Conservation (phyloP, 192 early-diverging fungal species). For the Chytriomyces hyalinus region DNA sequence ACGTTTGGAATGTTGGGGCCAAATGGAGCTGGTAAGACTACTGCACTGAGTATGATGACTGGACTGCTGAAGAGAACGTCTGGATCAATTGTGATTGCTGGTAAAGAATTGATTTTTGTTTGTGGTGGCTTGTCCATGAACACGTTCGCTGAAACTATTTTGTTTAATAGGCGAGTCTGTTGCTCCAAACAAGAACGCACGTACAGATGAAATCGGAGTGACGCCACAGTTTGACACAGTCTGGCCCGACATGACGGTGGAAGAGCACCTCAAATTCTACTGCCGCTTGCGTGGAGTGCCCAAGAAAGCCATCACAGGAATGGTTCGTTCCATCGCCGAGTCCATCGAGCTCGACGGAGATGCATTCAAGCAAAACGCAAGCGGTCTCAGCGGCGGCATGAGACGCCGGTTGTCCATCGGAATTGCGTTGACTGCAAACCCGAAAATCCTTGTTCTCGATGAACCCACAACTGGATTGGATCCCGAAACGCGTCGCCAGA, state of each 20-base stretch:
- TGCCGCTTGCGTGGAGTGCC: constrained; percentile 43
- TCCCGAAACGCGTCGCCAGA: constrained; percentile 53
- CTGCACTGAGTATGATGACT: constrained; percentile 70
- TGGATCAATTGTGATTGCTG: constrained; percentile 61
- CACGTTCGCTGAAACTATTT: neutral
- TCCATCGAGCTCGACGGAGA: constrained; percentile 45
- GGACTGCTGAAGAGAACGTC: constrained; percentile 61
- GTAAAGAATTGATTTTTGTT: neutral
- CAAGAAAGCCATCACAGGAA: constrained; percentile 15
- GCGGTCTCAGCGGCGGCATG: constrained; percentile 43
- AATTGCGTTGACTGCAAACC: constrained; percentile 41
- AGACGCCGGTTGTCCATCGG: constrained; percentile 39
- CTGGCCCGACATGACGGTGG: constrained; percentile 52
- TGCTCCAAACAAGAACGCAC: neutral
- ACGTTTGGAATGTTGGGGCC: constrained; percentile 62
- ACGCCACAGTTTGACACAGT: constrained; percentile 56
- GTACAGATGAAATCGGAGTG: constrained; percentile 32
- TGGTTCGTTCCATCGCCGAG: constrained; percentile 41
- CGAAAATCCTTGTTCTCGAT: constrained; percentile 36
- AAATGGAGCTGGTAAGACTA: constrained; percentile 78
- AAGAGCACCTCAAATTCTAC: constrained; percentile 50
- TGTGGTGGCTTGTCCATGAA: neutral
- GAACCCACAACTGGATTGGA: constrained; percentile 54
- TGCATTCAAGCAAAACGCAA: constrained; percentile 36
- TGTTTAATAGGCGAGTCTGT: neutral